Conservation (phyloP, 352 stramenopile genomes). For the Pythium guiyangense region DNA sequence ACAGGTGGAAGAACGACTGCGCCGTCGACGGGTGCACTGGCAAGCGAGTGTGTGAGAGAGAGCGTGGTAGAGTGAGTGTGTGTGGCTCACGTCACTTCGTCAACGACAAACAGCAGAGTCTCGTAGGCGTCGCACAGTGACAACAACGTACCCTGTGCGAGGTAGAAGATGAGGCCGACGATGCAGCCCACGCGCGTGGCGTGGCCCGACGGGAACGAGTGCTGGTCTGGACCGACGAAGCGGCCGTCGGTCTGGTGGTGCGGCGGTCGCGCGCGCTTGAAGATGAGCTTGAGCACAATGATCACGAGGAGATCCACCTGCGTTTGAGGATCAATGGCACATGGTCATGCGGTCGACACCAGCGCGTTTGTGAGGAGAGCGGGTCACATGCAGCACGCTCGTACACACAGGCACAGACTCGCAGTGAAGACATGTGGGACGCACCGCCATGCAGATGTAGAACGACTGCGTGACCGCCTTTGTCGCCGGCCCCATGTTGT, state of each 20-base stretch:
- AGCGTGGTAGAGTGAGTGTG: not conserved
- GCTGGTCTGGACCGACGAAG: constrained; percentile 79
- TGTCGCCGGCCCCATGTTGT: constrained; percentile 19
- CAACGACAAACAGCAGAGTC: not conserved
- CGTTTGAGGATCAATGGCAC: no score
- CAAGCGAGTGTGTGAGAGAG: not conserved
- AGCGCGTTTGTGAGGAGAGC: not conserved
- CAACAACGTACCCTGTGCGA: constrained; percentile 38
- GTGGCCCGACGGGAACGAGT: constrained; percentile 84
- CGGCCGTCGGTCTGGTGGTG: constrained; percentile 68
- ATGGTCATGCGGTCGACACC: not conserved
- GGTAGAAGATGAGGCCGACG: constrained; percentile 54
- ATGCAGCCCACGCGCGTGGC: constrained; percentile 74
- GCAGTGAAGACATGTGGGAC: not conserved
- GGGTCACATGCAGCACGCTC: not conserved
- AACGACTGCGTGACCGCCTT: constrained; percentile 31
- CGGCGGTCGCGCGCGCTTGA: constrained; percentile 66
- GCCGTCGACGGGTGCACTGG: constrained; percentile 35
- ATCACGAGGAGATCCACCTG: constrained; percentile 77
- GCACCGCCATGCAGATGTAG: constrained; percentile 47
- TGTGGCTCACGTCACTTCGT: no score
- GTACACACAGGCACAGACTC: not conserved
- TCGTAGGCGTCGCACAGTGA: no score
- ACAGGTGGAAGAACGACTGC: constrained; percentile 48
- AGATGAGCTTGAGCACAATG: constrained; percentile 70